A percentile compares a stretch with the other conserved stretches of the same genome.
Evolutionary conservation across 2,329 filamentous ascomycete species (phyloP).

Genomic region (Aspergillus brunneoviolaceus): DNA sequence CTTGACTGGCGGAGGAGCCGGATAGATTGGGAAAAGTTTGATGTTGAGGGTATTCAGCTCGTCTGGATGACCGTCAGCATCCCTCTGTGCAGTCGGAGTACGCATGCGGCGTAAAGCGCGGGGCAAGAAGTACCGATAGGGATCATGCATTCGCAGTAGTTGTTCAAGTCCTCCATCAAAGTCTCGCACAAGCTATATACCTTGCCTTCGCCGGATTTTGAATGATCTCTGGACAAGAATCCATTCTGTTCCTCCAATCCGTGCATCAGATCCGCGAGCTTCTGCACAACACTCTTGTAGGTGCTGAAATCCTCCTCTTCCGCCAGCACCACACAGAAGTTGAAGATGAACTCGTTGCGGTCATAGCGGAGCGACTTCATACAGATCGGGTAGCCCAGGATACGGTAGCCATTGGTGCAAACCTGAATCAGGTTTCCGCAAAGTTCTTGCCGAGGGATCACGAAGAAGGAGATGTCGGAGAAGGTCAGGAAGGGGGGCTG

Average conservation of each 20-base stretch:
- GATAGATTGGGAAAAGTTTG: constrained; percentile 86
- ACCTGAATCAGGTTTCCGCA: constrained; percentile 83
- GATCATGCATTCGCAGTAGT: constrained; percentile 98
- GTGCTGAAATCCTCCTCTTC: constrained; percentile 69
- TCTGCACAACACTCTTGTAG: constrained; percentile 81
- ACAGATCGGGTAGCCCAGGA: constrained; percentile 86
- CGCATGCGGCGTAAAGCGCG: constrained; percentile 29
- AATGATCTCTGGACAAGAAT: constrained; percentile 60
- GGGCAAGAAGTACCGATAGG: constrained; percentile 67
- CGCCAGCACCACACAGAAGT: constrained; percentile 83
- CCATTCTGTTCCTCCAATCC: constrained; percentile 89
- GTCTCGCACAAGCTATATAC: constrained; percentile 75
- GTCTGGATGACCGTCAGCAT: constrained; percentile 52
- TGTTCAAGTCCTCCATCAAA: constrained; percentile 88
- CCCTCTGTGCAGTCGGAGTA: background rate
- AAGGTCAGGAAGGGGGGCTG: constrained; percentile 76
- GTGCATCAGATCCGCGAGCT: constrained; percentile 80
- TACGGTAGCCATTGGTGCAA: constrained; percentile 69
- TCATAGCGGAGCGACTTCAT: constrained; percentile 79
- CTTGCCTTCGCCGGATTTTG: constrained; percentile 49
- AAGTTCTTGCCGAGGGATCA: constrained; percentile 92
- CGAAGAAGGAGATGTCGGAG: constrained; percentile 81
- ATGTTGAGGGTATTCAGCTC: constrained; percentile 94
- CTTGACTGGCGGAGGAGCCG: constrained; percentile 72
- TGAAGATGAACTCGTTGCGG: constrained; percentile 97